phyloP scores from a whole-genome alignment of 2,329 filamentous ascomycete species.

The Phoma sp. region DNA sequence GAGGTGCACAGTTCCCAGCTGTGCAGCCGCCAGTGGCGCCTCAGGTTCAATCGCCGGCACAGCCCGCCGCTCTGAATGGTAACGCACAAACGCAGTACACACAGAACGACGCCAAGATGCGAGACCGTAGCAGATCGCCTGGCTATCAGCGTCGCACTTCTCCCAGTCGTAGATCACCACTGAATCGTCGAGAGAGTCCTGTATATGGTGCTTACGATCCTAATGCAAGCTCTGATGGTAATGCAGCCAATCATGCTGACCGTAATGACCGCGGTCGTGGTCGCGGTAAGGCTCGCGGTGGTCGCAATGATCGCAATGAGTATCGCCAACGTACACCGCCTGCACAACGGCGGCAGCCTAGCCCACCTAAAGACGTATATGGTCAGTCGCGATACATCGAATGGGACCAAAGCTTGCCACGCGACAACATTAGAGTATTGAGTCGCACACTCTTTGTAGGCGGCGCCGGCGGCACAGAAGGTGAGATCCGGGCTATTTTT shows the following conservation, averaged over 20 bases:
- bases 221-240: constrained; percentile 60
- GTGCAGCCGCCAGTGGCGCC: constrained; percentile 27
- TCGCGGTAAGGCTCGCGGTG: constrained; percentile 53
- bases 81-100: constrained; percentile 27
- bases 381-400: constrained; percentile 74
- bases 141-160: constrained; percentile 72
- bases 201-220: constrained; percentile 76
- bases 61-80: constrained; percentile 27
- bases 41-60: constrained; percentile 23
- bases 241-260: constrained; percentile 61
- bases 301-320: constrained; percentile 57
- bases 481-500: constrained; percentile 82
- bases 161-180: constrained; percentile 61
- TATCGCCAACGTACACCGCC: constrained; percentile 90
- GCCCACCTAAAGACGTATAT: constrained; percentile 52
- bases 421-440: constrained; percentile 79
- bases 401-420: constrained; percentile 74
- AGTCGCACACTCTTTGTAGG: constrained; percentile 97
- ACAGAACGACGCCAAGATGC: constrained; percentile 42
- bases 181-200: constrained; percentile 69
- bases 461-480: constrained; percentile 77
- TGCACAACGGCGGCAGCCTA: constrained; percentile 68
- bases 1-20: constrained; percentile 34
- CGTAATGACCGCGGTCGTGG: constrained; percentile 63
- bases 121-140: constrained; percentile 56